These are phyloP conservation scores for Claviceps humidiphila DNA, from an alignment of 2,329 filamentous ascomycete species.

Conservation along the genomic window DNA sequence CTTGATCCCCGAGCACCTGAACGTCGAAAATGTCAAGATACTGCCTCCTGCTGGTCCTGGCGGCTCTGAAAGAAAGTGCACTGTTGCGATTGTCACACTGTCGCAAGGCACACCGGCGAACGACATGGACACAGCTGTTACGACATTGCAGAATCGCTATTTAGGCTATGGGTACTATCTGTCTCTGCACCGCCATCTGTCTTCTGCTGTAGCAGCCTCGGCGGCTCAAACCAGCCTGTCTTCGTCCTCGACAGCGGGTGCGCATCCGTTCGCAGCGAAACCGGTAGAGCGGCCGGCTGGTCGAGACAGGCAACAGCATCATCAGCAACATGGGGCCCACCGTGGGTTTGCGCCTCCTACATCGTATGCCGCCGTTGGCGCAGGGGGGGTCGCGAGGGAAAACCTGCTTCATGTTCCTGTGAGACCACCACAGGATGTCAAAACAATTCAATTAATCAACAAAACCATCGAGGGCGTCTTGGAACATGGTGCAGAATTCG, in stretches of 20 bases:
- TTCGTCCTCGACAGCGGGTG: constrained; percentile 28
- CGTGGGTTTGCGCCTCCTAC: constrained; percentile 65
- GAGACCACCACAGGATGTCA: constrained; percentile 62
- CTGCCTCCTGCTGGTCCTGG: constrained; percentile 33
- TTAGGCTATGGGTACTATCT: constrained; percentile 76
- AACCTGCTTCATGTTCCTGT: constrained; percentile 56
- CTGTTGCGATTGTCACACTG: constrained; percentile 68
- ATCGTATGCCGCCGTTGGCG: constrained; percentile 41
- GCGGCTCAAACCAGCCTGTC: constrained; percentile 1
- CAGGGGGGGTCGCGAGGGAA: constrained; percentile 30
- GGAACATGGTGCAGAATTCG: constrained; percentile 72
- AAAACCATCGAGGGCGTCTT: constrained; percentile 72
- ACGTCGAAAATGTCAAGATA: constrained; percentile 62
- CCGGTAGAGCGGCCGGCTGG: constrained; percentile 34
- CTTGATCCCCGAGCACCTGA: constrained; percentile 44
- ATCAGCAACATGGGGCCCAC: constrained; percentile 31
- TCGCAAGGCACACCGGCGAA: constrained; percentile 68
- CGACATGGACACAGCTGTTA: constrained; percentile 72
- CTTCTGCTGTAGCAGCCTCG: constrained; percentile 42
- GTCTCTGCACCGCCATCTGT: constrained; percentile 68
- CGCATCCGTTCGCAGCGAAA: constrained; percentile 69
- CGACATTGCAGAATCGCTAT: constrained; percentile 67
- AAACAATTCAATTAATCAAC: constrained; percentile 72
- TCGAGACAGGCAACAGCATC: constrained; percentile 18
- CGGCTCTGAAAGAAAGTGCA: constrained; percentile 53